Conservation (phyloP, 257 asterid genomes). For the Henckelia pumila region DNA sequence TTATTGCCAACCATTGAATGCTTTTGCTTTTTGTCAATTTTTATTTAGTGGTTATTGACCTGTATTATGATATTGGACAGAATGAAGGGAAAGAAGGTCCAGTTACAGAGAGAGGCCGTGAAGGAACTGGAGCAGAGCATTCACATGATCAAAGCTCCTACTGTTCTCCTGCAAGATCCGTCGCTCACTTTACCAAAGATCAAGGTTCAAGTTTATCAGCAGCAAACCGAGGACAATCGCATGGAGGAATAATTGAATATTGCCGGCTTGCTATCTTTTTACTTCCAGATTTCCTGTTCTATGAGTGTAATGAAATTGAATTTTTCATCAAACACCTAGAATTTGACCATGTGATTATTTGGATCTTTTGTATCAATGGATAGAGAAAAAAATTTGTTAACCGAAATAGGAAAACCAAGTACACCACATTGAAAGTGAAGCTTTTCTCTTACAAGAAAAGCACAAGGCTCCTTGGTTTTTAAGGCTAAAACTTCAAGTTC, state of each 20-base stretch:
- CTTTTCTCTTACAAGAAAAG: too few species aligned
- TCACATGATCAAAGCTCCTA: constrained; percentile 61
- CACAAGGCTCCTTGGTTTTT: too few species aligned
- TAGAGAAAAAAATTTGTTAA: too few species aligned
- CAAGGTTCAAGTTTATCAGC: constrained; percentile 36
- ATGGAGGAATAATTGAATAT: neutral
- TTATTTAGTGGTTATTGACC: constrained; percentile 2
- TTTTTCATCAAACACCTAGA: too few species aligned
- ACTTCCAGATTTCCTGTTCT: neutral
- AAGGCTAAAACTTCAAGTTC: too few species aligned
- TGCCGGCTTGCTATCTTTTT: neutral
- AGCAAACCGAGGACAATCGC: constrained; percentile 16
- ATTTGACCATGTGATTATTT: too few species aligned
- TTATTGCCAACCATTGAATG: neutral
- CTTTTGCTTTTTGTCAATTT: neutral
- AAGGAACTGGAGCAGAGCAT: constrained; percentile 58
- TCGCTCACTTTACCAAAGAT: constrained; percentile 46
- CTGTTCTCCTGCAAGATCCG: constrained; percentile 37
- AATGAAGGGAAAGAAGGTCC: constrained; percentile 55
- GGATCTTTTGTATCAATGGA: too few species aligned
- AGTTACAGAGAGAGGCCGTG: constrained; percentile 39
- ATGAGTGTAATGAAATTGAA: too few species aligned
- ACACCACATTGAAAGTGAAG: too few species aligned
- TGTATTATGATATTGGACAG: constrained; percentile 38
- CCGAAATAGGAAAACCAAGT: too few species aligned